Conservation (phyloP, 768 basidiomycete species). For the Rhodocollybia butyracea region DNA sequence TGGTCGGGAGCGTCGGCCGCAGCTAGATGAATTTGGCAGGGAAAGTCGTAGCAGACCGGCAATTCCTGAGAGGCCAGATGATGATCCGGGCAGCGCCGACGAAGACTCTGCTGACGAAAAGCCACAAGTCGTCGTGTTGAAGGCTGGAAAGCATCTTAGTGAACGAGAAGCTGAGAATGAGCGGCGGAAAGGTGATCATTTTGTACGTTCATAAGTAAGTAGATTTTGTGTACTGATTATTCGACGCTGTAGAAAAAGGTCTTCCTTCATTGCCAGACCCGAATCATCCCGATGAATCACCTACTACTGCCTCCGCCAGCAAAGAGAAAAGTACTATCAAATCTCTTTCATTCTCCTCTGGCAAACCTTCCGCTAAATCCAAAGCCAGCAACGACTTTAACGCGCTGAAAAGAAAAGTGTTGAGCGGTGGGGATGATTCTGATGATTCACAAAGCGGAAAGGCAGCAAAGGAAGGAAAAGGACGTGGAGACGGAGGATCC, state of each 20-base stretch:
- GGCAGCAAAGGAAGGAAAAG: not conserved
- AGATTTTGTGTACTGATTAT: not conserved
- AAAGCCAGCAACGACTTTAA: not conserved
- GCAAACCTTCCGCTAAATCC: not conserved
- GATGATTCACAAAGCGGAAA: not conserved
- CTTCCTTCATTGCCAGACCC: slow-evolving; percentile 32
- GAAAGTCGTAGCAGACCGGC: slow-evolving; percentile 28
- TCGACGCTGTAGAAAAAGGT: slow-evolving; percentile 31
- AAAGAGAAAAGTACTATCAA: not conserved
- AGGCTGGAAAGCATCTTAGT: slow-evolving; percentile 62
- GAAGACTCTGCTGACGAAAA: slow-evolving; percentile 54
- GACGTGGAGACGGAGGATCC: not conserved
- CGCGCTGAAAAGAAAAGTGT: not conserved
- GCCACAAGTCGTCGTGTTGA: slow-evolving; percentile 31
- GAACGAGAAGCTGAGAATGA: slow-evolving; percentile 55
- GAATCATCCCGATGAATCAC: not conserved
- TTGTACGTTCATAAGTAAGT: not conserved
- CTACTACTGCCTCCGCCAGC: not conserved
- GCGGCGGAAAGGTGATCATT: slow-evolving; percentile 41
- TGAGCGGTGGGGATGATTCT: not conserved
- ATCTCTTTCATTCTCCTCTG: slow-evolving; percentile 7
- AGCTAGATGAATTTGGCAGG: slow-evolving; percentile 32
- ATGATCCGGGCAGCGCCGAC: slow-evolving; percentile 47
- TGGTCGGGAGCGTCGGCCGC: slow-evolving; percentile 28
- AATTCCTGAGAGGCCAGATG: slow-evolving; percentile 42